Conservation (phyloP, 2,329 filamentous ascomycete genomes). For the Neonectria hederae region DNA sequence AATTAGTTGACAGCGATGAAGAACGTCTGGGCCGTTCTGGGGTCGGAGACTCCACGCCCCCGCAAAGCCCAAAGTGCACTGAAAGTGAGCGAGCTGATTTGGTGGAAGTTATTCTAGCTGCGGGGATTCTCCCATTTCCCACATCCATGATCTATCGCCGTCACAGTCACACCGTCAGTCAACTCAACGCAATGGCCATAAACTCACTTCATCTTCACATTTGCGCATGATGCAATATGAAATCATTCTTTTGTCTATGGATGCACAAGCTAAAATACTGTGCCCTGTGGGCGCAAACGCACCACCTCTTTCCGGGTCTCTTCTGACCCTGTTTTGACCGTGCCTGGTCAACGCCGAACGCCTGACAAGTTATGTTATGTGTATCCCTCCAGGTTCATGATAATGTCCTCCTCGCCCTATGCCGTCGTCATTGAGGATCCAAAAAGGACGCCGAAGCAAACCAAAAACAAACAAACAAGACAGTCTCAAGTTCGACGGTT, state of each 20-base stretch:
- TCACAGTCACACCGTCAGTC: not conserved
- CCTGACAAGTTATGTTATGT: conserved; percentile 21
- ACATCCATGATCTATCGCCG: not conserved
- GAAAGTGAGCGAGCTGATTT: not conserved
- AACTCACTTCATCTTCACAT: not conserved
- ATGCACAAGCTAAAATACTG: not conserved
- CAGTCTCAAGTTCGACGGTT: conserved; percentile 54
- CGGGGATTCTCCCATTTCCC: not conserved
- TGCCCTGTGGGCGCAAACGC: not conserved
- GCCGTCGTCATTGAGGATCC: not conserved
- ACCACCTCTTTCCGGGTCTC: not conserved
- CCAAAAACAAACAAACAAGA: conserved; percentile 12
- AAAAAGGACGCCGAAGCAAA: not conserved
- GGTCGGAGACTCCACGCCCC: conserved; percentile 4
- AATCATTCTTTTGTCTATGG: conserved; percentile 8
- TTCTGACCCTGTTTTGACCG: not conserved
- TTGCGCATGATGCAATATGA: not conserved
- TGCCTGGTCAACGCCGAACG: conserved; percentile 18
- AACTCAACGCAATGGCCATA: not conserved
- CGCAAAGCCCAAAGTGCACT: not conserved
- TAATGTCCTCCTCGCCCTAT: not conserved
- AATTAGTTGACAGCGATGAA: not conserved
- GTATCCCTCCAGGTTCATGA: conserved; percentile 10
- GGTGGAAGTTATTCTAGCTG: not conserved
- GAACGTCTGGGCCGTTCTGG: not conserved